These are phyloP conservation scores for Paecilomyces formosus DNA, from an alignment of 2,329 filamentous ascomycete species.

Conservation along the genomic window DNA sequence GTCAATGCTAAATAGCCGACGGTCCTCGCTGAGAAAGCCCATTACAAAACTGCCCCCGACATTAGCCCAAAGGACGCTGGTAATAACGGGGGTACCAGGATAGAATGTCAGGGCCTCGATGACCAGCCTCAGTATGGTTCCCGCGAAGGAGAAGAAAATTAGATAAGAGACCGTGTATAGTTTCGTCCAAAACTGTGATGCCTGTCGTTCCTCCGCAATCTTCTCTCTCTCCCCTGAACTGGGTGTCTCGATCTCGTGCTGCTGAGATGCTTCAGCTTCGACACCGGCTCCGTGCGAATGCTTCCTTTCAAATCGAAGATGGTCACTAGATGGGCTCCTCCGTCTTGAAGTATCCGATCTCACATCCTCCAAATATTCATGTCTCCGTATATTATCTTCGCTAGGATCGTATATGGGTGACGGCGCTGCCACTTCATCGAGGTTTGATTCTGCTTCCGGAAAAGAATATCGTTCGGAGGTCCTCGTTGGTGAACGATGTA, in stretches of 20 bases:
- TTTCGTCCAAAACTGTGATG: background rate
- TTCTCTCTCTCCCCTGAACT: background rate
- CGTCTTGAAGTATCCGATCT: conserved; percentile 19
- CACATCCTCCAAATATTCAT: conserved; percentile 36
- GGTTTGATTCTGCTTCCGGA: conserved; percentile 16
- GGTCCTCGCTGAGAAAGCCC: conserved; percentile 73
- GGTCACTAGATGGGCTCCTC: background rate
- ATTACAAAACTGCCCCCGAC: conserved; percentile 69
- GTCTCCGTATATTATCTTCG: conserved; percentile 27
- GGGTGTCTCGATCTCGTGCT: background rate
- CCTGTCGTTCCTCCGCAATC: background rate
- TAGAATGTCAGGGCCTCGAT: conserved; percentile 70
- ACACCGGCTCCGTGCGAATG: background rate
- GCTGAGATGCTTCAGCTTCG: background rate
- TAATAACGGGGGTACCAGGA: conserved; percentile 64
- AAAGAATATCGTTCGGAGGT: conserved; percentile 8
- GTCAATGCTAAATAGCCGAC: conserved; percentile 60
- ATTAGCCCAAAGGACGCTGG: conserved; percentile 75
- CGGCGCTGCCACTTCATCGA: conserved; percentile 22
- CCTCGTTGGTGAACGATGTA: background rate
- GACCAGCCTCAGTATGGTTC: conserved; percentile 71
- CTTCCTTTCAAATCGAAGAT: background rate
- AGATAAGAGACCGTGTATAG: conserved; percentile 68
- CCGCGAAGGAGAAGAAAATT: conserved; percentile 70
- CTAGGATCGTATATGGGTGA: conserved; percentile 38